phyloP scores from a whole-genome alignment of 1,284 basidiomycete genomes.

The Papiliotrema flavescens region DNA sequence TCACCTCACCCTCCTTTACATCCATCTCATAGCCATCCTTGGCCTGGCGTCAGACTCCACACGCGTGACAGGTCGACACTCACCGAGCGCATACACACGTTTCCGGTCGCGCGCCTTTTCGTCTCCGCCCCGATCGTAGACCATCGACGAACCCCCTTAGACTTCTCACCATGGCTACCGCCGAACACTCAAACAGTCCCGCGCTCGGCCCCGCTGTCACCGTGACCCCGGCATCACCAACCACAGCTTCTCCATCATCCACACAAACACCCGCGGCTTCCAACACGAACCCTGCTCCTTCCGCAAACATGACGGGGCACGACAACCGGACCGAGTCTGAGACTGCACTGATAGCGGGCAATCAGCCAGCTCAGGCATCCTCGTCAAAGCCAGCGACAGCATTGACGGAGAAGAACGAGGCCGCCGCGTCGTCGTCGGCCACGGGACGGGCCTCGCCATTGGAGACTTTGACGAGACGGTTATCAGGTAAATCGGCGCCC shows the following conservation, averaged over 20 bases:
- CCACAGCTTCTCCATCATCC: neutral
- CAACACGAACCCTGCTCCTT: no score
- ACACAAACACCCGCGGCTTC: neutral
- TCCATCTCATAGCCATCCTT: no score
- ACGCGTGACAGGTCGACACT: no score
- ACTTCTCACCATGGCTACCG: neutral
- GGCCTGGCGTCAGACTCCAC: no score
- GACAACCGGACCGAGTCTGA: constrained; percentile 7
- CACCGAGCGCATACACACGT: no score
- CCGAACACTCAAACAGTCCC: neutral
- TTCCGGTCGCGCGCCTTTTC: no score
- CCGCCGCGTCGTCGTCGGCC: neutral
- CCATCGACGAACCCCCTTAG: neutral
- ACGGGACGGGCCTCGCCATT: neutral
- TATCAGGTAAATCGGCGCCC: neutral
- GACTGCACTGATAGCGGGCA: constrained; percentile 6
- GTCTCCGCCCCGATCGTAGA: no score
- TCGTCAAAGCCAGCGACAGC: neutral
- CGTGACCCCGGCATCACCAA: neutral
- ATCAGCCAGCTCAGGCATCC: neutral
- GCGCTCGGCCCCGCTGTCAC: neutral
- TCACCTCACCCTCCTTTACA: no score
- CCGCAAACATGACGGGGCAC: neutral
- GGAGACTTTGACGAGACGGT: neutral
- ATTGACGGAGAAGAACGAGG: neutral